A percentile compares a stretch with the other conserved stretches of the same genome.
phyloP scores from a whole-genome alignment of 345 rosid species.

The Erucastrum elatum region DNA sequence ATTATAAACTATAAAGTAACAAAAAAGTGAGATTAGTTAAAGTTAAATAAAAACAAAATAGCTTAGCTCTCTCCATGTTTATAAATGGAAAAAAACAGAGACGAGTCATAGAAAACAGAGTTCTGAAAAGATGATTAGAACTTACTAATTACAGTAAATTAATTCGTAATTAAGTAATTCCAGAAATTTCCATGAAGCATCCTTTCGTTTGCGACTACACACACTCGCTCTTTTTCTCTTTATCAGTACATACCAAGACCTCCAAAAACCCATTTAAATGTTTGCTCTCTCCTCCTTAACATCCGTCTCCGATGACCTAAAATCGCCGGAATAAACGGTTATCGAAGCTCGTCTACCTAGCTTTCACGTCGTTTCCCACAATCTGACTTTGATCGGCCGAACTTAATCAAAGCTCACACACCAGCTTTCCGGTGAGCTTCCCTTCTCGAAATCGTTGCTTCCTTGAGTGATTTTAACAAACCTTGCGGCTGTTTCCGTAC shows the following conservation, averaged over 20 bases:
- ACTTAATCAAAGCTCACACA: neutral
- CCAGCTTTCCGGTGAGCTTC: neutral
- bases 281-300: neutral
- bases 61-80: neutral
- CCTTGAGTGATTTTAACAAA: neutral
- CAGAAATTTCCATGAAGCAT: constrained; percentile 25
- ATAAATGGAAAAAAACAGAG: neutral
- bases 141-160: constrained; percentile 33
- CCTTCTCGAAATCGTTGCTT: neutral
- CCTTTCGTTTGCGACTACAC: neutral
- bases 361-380: neutral
- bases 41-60: neutral
- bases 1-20: neutral
- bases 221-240: neutral
- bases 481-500: neutral
- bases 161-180: constrained; percentile 13
- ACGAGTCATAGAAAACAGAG: neutral
- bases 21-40: neutral
- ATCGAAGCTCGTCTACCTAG: neutral
- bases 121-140: neutral
- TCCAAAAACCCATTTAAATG: neutral
- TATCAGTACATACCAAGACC: neutral
- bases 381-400: neutral
- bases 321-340: neutral
- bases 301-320: constrained; percentile 19